Evolutionary conservation across 78 protist species (phyloP), one percentile per base, ranked within the genome.

Genomic region (Dictyostelium citrinum): DNA sequence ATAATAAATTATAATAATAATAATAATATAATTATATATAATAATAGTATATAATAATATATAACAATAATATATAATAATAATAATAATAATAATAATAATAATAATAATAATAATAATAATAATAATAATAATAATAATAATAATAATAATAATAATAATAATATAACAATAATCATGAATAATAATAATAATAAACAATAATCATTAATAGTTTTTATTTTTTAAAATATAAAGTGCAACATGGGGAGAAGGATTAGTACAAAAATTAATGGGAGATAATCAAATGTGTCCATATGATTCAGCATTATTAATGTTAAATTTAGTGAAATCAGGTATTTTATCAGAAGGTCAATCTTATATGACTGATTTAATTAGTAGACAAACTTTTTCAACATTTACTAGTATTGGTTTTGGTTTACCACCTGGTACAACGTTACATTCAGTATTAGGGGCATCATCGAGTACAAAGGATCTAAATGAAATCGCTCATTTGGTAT

Each of bases 361-460:
- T 68, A 77, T 88, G 60, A 78, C 85, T 0, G 93, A 88, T 88
- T 58, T 88, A 20, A 31, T 88, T 1, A 16, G 79, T 10, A 58
- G 77, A 45, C 86, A 88, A 67, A 88, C 93, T 2, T 88, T 88
- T 78, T 88, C 93, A 43, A 12, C 68, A 9, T 76, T 31, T n/a
- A 88, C 93, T 5, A 78, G 85, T 12, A 20, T 88, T 27, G 93
- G 93, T 7, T 88, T 88, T 88, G 93, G 93, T 20, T 46, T 88
- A 35, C 93, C 93, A 22, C 93, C 93, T 0, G 93, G 93, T n/a
- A 51, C 85, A 1, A 31, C 79, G 1, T 31, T 88, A 14, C 93
- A 88, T 27, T 46, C 85, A 1, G 93, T 88, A 5, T 9, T 88
- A 35, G 93, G 93, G 5, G 79, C 93, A 12, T 70, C 77, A 16